Evolutionary conservation across 768 basidiomycete species (phyloP).

Genomic region (Tylopilus sp.): DNA sequence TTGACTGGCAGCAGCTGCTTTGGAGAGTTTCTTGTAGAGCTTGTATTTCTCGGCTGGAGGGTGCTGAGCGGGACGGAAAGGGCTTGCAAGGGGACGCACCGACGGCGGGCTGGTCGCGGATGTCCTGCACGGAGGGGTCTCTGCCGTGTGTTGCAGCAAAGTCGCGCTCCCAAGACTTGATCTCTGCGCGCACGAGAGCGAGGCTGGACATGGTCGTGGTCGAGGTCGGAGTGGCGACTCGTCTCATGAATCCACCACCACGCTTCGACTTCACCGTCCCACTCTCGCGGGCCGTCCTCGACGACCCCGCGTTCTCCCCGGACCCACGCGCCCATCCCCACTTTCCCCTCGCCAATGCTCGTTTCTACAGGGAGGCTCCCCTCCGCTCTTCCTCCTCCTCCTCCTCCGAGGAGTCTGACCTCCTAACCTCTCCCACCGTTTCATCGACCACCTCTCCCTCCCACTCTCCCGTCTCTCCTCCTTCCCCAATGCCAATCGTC

Average conservation of each 20-base stretch:
- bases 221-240: neutral
- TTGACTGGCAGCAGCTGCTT: slow-evolving; percentile 32
- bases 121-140: slow-evolving; percentile 68
- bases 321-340: slow-evolving; percentile 52
- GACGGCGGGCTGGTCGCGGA: slow-evolving; percentile 55
- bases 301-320: slow-evolving; percentile 59
- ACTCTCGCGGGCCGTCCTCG: slow-evolving; percentile 27
- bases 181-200: slow-evolving; percentile 53
- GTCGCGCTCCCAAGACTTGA: slow-evolving; percentile 75
- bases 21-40: slow-evolving; percentile 74
- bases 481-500: no score
- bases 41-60: slow-evolving; percentile 72
- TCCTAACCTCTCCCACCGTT: no score
- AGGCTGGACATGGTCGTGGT: slow-evolving; percentile 13
- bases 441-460: no score
- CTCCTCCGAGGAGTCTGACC: no score
- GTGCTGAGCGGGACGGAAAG: neutral
- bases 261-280: neutral
- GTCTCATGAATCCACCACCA: neutral
- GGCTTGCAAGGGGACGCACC: slow-evolving; percentile 43
- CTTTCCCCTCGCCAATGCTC: slow-evolving; percentile 21
- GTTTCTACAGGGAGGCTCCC: slow-evolving; percentile 12
- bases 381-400: no score
- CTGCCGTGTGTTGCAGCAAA: slow-evolving; percentile 56
- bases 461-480: no score